Base-by-base conservation (phyloP, 2,329 filamentous ascomycete genomes). In the Macrophomina pseudophaseolina region DNA sequence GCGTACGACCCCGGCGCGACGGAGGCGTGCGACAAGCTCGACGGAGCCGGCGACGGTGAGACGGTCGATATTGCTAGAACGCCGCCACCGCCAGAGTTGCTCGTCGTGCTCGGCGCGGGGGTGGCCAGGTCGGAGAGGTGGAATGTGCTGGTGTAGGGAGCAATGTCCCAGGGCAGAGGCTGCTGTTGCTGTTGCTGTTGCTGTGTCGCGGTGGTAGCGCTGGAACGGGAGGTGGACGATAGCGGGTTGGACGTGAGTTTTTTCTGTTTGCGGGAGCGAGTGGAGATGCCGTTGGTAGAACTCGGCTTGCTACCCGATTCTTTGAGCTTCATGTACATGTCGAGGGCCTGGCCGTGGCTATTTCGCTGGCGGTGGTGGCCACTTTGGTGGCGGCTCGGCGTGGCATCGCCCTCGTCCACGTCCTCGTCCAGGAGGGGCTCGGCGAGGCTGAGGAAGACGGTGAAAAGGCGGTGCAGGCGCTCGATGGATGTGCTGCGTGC, bases 401-500 rank as follows among this genome's bases (percentile, higher is more conserved):
- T 35, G 51, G 30, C 30, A 2, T 40, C 35, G 52, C n/a, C 33
- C 9, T 23, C 38, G 38, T 46, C 54, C 23, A 9, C n/a, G 44
- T n/a, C 42, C 49, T 60, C 56, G 42, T 65, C 62, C 32, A 75
- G 70, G 1, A 77, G 72, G 3, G 75, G 75, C 52, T 70, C 73
- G 35, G 74, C 76, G 9, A 77, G 70, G 30, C 69, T 69, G 6
- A 77, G 63, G 2, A 77, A 71, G 5, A 73, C 73, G 38, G 69
- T 70, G 66, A 73, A 76, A 3, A 77, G 69, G 28, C 72, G 65
- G 14, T 73, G 71, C 32, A 77, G 67, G 9, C 74, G 71, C 42
- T 72, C 71, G 11, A 74, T 72, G 66, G 74, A 74, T 42, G 74
- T 73, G 68, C 75, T 76, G 33, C 74, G 72, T 2, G 68, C 70